A percentile compares a stretch with the other conserved stretches of the same genome.
Evolutionary conservation across 129 eudicot genomes (phyloP).

Genomic region (Solidago caesia): DNA sequence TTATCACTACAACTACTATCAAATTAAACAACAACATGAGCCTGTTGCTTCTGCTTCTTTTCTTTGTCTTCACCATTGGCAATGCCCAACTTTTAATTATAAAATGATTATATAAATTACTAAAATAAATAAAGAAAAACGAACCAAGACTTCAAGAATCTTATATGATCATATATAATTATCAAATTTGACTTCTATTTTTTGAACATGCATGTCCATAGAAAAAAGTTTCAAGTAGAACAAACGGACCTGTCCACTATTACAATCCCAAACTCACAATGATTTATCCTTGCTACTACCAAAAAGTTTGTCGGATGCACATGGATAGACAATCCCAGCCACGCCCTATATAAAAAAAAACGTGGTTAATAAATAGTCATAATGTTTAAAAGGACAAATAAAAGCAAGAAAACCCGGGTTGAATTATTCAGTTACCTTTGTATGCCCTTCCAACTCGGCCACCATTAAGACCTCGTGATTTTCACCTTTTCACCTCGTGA

Average conservation of each 20-base stretch:
- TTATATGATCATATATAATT: conserved; percentile 56
- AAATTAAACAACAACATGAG: too few relatives aligned
- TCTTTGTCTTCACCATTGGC: too few relatives aligned
- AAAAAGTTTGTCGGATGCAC: conserved; percentile 51
- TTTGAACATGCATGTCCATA: conserved; percentile 35
- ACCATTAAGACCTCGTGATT: conserved; percentile 48
- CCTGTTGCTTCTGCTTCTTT: too few relatives aligned
- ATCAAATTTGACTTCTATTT: too few relatives aligned
- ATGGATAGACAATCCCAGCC: conserved; percentile 58
- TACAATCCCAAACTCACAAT: conserved; percentile 68
- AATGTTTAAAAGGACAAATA: not conserved
- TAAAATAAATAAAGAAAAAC: conserved; percentile 30
- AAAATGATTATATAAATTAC: not conserved
- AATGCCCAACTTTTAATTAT: conserved; percentile 37
- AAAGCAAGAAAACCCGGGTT: not conserved
- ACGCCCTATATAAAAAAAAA: conserved; percentile 40
- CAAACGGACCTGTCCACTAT: conserved; percentile 60
- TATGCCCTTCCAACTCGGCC: conserved; percentile 58
- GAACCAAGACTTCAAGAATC: conserved; percentile 43
- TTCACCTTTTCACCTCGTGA: too few relatives aligned
- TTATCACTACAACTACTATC: too few relatives aligned
- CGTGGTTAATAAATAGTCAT: not conserved
- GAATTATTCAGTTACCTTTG: conserved; percentile 37
- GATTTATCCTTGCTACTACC: conserved; percentile 56
- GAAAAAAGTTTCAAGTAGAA: not conserved